Conservation (phyloP, 1,284 basidiomycete species). For the Naganishia sp. region DNA sequence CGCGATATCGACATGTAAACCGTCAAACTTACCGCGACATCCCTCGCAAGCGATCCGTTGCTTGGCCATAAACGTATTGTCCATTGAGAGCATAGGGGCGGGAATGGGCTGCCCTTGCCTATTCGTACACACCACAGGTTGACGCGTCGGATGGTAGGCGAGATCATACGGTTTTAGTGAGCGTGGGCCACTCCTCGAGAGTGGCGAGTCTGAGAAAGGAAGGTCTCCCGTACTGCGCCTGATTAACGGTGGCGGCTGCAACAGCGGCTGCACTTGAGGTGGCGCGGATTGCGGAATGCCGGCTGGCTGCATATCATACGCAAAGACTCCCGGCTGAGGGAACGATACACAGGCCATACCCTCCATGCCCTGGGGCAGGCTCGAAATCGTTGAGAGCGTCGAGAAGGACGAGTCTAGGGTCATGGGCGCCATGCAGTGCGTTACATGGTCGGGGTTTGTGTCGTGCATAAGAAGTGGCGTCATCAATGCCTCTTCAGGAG, state of each 20-base stretch:
- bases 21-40: slow-evolving; percentile 3
- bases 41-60: slow-evolving; percentile 25
- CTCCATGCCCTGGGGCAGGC: background rate
- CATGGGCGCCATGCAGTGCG: background rate
- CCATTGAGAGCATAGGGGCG: background rate
- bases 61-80: slow-evolving; percentile 7
- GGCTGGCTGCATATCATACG: background rate
- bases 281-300: background rate
- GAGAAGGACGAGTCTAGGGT: background rate
- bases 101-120: background rate
- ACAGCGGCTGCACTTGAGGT: no score
- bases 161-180: slow-evolving; percentile 3
- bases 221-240: slow-evolving; percentile 6
- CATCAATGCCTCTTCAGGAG: slow-evolving; percentile 17
- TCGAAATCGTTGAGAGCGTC: background rate
- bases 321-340: background rate
- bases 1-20: background rate
- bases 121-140: background rate
- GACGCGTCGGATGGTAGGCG: background rate
- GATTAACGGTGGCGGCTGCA: background rate
- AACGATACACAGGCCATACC: background rate
- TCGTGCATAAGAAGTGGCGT: slow-evolving; percentile 10
- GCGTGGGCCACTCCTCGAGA: background rate
- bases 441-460: background rate
- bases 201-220: slow-evolving; percentile 9